Conservation (phyloP, 768 basidiomycete species). For the Termitomyces sp. region DNA sequence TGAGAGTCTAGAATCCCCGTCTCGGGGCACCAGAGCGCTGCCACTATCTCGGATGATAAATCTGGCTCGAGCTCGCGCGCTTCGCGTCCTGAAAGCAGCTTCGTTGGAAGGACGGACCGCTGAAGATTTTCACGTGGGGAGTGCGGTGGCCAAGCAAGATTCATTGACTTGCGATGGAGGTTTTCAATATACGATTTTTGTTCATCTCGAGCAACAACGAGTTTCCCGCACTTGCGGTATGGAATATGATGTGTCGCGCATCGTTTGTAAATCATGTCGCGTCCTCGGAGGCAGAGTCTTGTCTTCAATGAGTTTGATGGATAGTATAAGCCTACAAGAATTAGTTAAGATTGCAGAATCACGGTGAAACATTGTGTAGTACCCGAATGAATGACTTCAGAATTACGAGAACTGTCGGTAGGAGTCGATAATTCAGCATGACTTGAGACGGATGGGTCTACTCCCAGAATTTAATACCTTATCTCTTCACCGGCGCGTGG, state of each 20-base stretch:
- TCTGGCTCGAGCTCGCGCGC: constrained; percentile 80
- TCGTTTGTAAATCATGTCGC: constrained; percentile 77
- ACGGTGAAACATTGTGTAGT: not conserved
- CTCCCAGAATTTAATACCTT: constrained; percentile 43
- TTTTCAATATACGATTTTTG: constrained; percentile 70
- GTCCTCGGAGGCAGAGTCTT: constrained; percentile 79
- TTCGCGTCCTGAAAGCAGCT: constrained; percentile 64
- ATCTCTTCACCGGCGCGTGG: constrained; percentile 77
- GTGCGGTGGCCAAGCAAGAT: constrained; percentile 48
- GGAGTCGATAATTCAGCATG: constrained; percentile 1
- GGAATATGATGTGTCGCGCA: constrained; percentile 65
- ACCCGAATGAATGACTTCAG: constrained; percentile 94
- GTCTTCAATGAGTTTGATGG: constrained; percentile 83
- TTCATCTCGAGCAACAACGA: constrained; percentile 73
- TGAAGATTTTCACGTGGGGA: constrained; percentile 24
- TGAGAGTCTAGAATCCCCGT: constrained; percentile 94
- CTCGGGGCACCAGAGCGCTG: constrained; percentile 77
- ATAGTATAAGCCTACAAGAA: constrained; percentile 71
- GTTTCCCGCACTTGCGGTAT: constrained; percentile 76
- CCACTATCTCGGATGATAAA: constrained; percentile 64
- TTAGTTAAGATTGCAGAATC: not conserved
- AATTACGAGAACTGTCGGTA: constrained; percentile 75
- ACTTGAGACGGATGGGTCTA: not conserved
- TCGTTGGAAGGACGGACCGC: constrained; percentile 51
- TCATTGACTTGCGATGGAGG: constrained; percentile 60